Evolutionary conservation across 768 basidiomycete species (phyloP), one percentile per base, ranked within the genome.

Genomic region (Saitozyma podzolica): DNA sequence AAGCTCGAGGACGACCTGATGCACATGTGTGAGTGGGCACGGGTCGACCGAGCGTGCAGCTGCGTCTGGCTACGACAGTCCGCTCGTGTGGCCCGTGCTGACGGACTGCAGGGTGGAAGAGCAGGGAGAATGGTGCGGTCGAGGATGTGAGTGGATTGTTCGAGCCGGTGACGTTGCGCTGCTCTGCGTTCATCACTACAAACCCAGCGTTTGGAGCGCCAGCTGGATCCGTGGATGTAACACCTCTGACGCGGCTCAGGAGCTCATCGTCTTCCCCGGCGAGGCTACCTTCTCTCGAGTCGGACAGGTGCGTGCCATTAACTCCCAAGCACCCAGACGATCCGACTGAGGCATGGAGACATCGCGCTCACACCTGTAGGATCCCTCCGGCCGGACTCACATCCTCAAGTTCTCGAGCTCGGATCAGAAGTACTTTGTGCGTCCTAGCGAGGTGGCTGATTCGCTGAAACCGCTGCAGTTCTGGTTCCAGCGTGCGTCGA

Each of bases 401-500:
- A 90, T 94, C 65, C 87, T 95, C 77, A 91, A 90, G 80, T 95
- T 96, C 82, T 87, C 89, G 0, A 92, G 90, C 19, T 94, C 92
- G 13, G 85, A 91, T 76, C 89, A 91, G 74, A 86, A 87, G 65
- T 89, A 93, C 78, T 95, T 96, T 78, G 92, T 94, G 73, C 79
- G 87, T 83, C 6, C 16, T 41, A 8, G 53, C 13, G 9, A 13
- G 8, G 40, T 2, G 17, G 37, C 49, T 49, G 37, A 19, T 11
- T 2, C 4, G 19, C 10, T 16, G 40, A 16, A 19, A 52, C 17
- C 19, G 16, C 14, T 19, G 1, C 56, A 79, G 78, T 79, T 70
- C 71, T 79, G 75, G 74, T 74, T 79, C 60, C 78, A 79, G 59
- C 61, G 73, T 16, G 61, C 64, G 37, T 53, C 63, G 16, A 61